Evolutionary conservation across 2,329 filamentous ascomycete species (phyloP), one percentile per base, ranked within the genome.

Genomic region (Geosmithia putterillii): DNA sequence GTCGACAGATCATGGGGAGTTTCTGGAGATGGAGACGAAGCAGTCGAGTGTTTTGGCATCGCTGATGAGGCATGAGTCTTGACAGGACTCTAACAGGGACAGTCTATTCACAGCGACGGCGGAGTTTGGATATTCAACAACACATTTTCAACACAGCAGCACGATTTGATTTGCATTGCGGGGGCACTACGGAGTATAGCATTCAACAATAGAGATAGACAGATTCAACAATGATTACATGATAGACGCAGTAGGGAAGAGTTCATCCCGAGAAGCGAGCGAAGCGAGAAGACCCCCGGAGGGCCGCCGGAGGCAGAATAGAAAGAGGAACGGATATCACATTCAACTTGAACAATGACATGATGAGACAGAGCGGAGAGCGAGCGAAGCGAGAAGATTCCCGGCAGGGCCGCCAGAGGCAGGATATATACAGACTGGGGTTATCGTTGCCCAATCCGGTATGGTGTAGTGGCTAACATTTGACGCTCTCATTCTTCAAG

Each of bases 1-100:
- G 44, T 84, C 79, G 52, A 74, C 73, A 2, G 64, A 73, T 2
- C 62, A 74, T 41, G 78, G 69, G 7, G 82, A 86, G 62, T 82
- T 73, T 65, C 74, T 81, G 45, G 82, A 86, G 61, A 84, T 86
- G 79, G 56, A 68, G 52, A 70, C 70, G 7, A 79, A 78, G 54
- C 40, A 43, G 22, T 37, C 38, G 35, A 44, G 43, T 21, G 43
- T 44, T 12, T 39, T 44, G n/a, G 34, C n/a, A 17, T 41, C 43
- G n/a, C 28, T 44, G 4, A n/a, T 44, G 17, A 36, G n/a, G 34
- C 34, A 38, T 18, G 19, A 38, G 3, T n/a, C n/a, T n/a, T n/a
- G n/a, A n/a, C n/a, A n/a, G n/a, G n/a, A n/a, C n/a, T n/a, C n/a
- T n/a, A n/a, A n/a, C n/a, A n/a, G n/a, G n/a, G n/a, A n/a, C n/a